These are phyloP conservation scores for Cytospora leucostoma DNA, from an alignment of 2,329 filamentous ascomycete species.

Conservation along the genomic window DNA sequence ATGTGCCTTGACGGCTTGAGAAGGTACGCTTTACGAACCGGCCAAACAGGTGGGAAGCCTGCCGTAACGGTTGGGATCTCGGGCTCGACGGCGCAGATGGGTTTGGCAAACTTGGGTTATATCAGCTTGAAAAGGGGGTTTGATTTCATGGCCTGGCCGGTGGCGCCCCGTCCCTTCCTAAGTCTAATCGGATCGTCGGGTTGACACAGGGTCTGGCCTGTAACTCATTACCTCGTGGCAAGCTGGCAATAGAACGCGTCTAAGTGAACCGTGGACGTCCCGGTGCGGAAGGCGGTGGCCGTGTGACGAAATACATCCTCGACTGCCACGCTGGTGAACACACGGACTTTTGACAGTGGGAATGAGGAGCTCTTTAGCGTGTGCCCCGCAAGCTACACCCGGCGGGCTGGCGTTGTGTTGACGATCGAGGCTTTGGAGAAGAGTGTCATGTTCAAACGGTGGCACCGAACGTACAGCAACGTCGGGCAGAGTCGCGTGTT, in stretches of 20 bases:
- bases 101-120: not conserved
- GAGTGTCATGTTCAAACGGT: not conserved
- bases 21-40: too few relatives aligned
- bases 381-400: not conserved
- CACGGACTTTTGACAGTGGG: not conserved
- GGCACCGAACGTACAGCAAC: not conserved
- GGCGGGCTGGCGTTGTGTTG: not conserved
- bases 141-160: slow-evolving; percentile 8
- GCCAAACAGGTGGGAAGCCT: too few relatives aligned
- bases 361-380: not conserved
- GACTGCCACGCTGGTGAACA: slow-evolving; percentile 1
- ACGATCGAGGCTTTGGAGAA: not conserved
- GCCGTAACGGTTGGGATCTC: not conserved
- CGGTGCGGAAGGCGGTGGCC: not conserved
- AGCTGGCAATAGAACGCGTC: not conserved
- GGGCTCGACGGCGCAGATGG: slow-evolving; percentile 2
- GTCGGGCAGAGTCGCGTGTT: slow-evolving; percentile 1
- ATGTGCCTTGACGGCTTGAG: too few relatives aligned
- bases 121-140: not conserved
- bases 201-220: slow-evolving; percentile 16
- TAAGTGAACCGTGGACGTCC: not conserved
- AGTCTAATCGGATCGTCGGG: slow-evolving; percentile 19
- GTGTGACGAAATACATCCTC: not conserved
- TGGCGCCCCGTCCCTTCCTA: slow-evolving; percentile 20
- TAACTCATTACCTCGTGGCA: slow-evolving; percentile 11